Evolutionary conservation across 768 basidiomycete genomes (phyloP), one percentile per base, ranked within the genome.

Genomic region (Podaxis sp.): DNA sequence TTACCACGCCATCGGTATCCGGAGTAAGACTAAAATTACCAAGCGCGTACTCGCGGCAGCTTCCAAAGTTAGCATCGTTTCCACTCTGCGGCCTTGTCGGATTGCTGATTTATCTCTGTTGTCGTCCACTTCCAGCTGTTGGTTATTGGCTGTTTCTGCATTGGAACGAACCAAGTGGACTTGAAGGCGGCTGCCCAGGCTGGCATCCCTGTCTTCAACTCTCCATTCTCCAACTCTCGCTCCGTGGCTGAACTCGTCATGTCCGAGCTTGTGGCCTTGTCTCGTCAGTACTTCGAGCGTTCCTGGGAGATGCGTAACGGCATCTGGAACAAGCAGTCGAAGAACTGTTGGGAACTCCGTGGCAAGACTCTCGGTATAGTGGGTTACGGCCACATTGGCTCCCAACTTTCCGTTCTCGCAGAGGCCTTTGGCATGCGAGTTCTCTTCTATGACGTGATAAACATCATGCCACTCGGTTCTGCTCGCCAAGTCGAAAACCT

Each of bases 171-270:
- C 75, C 97, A 98, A 74, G 97, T 98, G 65, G 95, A 98, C 71
- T 87, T 99, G 50, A 62, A 71, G 53, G 86, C 90, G 2, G 94
- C 95, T 25, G 86, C 90, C 37, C 84, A 85, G 57, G 86, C 91
- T 55, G 97, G 97, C 61, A 90, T 99, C 65, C 93, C 96, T 28
- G 96, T 99, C 58, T 99, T 99, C 82, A 99, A 99, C 74, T 98
- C 97, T 5, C 97, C 97, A 37, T 96, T 95, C 77, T 95, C 93
- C 71, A 98, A 97, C 79, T 98, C 97, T 35, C 92, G 97, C 66
- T 98, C 97, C 0, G 97, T 99, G 57, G 97, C 97, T 42, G 97
- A 99, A 77, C 87, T 99, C 51, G 97, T 99, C 74, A 86, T 99
- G 74, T 82, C 88, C 61, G 97, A 99, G 75, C 82, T 98, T 68